Evolutionary conservation across 2,329 filamentous ascomycete species (phyloP).

Genomic region (Setomelanomma holmii): DNA sequence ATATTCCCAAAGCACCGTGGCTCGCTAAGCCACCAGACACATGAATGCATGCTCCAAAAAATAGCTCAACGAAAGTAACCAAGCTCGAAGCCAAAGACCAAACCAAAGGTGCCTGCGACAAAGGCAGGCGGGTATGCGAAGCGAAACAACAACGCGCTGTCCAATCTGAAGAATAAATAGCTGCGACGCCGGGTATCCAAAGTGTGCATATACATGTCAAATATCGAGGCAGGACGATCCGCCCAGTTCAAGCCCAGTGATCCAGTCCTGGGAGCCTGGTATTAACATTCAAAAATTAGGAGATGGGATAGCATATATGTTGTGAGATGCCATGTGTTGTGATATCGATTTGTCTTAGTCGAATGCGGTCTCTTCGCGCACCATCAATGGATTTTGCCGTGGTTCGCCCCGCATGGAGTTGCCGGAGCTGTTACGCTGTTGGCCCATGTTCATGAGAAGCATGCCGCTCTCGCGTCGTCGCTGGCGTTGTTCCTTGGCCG

Average conservation of each 20-base stretch:
- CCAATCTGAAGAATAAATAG: constrained; percentile 9
- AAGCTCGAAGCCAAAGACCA: not conserved
- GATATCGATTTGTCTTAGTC: constrained; percentile 25
- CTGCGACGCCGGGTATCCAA: too few species aligned
- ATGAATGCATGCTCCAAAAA: too few species aligned
- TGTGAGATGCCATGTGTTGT: constrained; percentile 14
- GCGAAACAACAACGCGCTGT: constrained; percentile 2
- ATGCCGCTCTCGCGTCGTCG: constrained; percentile 48
- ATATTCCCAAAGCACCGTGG: too few species aligned
- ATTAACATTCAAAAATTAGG: constrained; percentile 44
- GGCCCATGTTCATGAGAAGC: constrained; percentile 49
- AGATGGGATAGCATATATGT: constrained; percentile 17
- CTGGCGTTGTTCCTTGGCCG: constrained; percentile 40
- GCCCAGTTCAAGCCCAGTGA: constrained; percentile 6
- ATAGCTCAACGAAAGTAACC: too few species aligned
- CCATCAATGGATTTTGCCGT: constrained; percentile 30
- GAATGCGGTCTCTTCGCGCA: constrained; percentile 41
- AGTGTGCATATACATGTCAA: constrained; percentile 7
- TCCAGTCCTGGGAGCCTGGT: constrained; percentile 32
- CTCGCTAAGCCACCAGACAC: too few species aligned
- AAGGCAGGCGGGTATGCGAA: constrained; percentile 28
- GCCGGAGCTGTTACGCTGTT: constrained; percentile 44
- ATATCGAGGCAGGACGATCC: too few species aligned
- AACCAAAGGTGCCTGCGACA: constrained; percentile 12
- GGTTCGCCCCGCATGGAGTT: constrained; percentile 37